Base-by-base conservation (phyloP, 2,329 filamentous ascomycete species). In the Rutstroemia sydowiana region DNA sequence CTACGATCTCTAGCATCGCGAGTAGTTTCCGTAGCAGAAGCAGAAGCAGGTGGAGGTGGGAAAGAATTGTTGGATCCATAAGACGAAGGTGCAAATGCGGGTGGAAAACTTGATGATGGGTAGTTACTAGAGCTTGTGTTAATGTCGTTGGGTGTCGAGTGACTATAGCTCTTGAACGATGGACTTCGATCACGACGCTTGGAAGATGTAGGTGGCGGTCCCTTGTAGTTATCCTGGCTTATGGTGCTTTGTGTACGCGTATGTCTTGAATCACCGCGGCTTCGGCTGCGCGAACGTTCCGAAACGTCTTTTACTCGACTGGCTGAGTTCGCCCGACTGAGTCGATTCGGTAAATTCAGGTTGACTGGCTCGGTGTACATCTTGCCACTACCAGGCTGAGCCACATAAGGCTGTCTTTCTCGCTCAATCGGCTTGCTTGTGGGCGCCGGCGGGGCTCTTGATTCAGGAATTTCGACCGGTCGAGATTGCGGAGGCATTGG, bases 321-420 rank as follows among this genome's bases (percentile, higher is more conserved):
- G 9, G 60, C 59, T 16, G 63, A 65, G 39, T 60, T 60, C 40
- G 61, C 55, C 20, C 64, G 59, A 13, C 48, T 52, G 3, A 48
- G 48, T 41, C 55, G 45, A 36, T 14, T 43, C 30, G 46, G 41
- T 30, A 42, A 16, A 32, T 57, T 59, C 10, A 48, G 37, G 37
- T 57, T 62, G 18, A 46, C 37, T 36, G 60, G 57, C 10, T 73
- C 72, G 14, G 75, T 71, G 54, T 82, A 77, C 3, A 71, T 64
- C 63, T 82, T 85, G 7, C 81, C 82, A 23, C 68, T 71, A 9
- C 81, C 81, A 14, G 80, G 79, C 21, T 77, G 75, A 1, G 76
- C 77, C 23, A 69, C 71, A 60, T 86, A 87, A 0, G 83, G 83
- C 55, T 85, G 79, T 34, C 45, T 69, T 59, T 61, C 67, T 62